A percentile compares a stretch with the other conserved stretches of the same genome.
phyloP scores from a whole-genome alignment of 2,329 filamentous ascomycete genomes.

The Aureobasidium sp. region DNA sequence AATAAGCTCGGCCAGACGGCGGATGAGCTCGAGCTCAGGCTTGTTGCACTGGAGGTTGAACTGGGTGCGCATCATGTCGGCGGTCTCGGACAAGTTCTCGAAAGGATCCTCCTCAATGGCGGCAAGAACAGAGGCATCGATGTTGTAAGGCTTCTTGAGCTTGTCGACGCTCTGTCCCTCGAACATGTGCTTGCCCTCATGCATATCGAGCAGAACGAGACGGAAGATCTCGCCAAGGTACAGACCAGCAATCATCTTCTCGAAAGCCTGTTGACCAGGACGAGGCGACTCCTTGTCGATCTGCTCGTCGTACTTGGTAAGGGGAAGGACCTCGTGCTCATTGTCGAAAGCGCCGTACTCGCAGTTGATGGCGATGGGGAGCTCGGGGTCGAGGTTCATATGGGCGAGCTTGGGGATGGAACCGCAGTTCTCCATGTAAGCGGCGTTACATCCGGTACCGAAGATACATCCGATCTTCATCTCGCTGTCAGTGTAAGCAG shows the following conservation, averaged over 20 bases:
- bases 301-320: slow-evolving; percentile 54
- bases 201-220: slow-evolving; percentile 38
- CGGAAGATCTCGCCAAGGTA: slow-evolving; percentile 40
- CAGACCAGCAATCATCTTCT: slow-evolving; percentile 38
- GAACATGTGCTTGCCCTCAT: slow-evolving; percentile 64
- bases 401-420: slow-evolving; percentile 89
- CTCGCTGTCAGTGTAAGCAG: slow-evolving; percentile 84
- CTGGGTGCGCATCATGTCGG: slow-evolving; percentile 69
- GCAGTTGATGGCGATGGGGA: slow-evolving; percentile 91
- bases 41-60: slow-evolving; percentile 62
- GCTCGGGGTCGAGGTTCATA: slow-evolving; percentile 75
- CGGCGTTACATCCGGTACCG: slow-evolving; percentile 94
- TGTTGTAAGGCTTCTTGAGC: slow-evolving; percentile 75
- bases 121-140: slow-evolving; percentile 90
- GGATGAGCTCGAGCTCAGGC: slow-evolving; percentile 80
- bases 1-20: slow-evolving; percentile 84
- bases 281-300: slow-evolving; percentile 37
- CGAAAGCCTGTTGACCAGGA: slow-evolving; percentile 37
- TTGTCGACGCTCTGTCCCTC: slow-evolving; percentile 69
- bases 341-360: slow-evolving; percentile 98
- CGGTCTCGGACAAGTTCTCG: slow-evolving; percentile 87
- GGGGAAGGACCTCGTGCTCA: slow-evolving; percentile 77
- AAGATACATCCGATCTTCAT: slow-evolving; percentile 98
- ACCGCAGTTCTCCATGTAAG: slow-evolving; percentile 91
- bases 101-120: slow-evolving; percentile 91